Base-by-base conservation (phyloP, 768 basidiomycete species). In the Asterophora parasitica region DNA sequence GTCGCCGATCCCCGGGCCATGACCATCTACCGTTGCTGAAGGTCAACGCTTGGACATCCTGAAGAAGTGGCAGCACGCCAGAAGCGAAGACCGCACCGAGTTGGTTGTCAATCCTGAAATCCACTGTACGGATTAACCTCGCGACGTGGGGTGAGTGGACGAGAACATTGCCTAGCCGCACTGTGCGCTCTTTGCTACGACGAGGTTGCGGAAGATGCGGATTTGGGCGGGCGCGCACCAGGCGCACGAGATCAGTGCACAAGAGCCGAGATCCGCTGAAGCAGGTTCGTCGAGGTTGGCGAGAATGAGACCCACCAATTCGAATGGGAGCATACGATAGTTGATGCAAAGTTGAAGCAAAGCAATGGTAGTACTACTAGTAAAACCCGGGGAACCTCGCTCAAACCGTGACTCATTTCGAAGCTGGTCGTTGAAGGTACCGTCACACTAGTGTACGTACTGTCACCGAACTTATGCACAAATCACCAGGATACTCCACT, bases 241-340 rank as follows among this genome's bases (percentile, higher is more conserved):
- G 17, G 56, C 50, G 36, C 47, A 54, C 32, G 54, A 58, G 42
- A 65, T 61, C 23, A 64, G 60, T 2, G 63, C 54, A 44, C 58
- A 61, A 13, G 56, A 37, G 31, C 51, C 50, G 42, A 65, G 50
- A 2, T 63, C 52, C n/a, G n/a, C n/a, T n/a, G n/a, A n/a, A n/a
- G 48, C 23, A 4, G 41, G 50, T 17, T 68, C 63, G 13, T 42
- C 46, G 44, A 61, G 55, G 41, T 56, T 44, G 54, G 63, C 60
- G 37, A 66, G 44, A 37, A 66, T 59, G 1, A 49, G 34, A 44
- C 65, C 64, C 13, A 65, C 46, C 8, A 66, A 53, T 42, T 66
- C 63, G 8, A 54, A 50, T 13, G 65, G 62, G 27, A 68, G 36
- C n/a, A n/a, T n/a, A n/a, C n/a, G n/a, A n/a, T n/a, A n/a, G n/a